Base-by-base conservation (phyloP, 2,329 filamentous ascomycete genomes). In the Xylaria multiplex region DNA sequence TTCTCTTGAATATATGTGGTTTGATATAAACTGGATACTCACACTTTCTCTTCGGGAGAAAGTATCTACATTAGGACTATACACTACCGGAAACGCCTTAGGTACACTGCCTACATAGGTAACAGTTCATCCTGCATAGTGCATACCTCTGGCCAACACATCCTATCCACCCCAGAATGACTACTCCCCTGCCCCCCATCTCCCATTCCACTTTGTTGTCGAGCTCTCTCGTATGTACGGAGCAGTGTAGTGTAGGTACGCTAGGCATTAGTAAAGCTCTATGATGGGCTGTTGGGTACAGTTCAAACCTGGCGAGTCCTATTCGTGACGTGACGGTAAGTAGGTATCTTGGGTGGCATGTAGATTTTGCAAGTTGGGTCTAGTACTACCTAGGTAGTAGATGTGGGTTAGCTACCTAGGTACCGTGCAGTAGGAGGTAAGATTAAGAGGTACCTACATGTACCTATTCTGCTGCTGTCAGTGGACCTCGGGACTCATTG, bases 51-150 rank as follows among this genome's bases (percentile, higher is more conserved):
- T 14, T 40, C 11, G 13, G 4, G 4, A 40, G 37, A 40, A 40
- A 40, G 37, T 40, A 40, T 11, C 37, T 40, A 40, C 6, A 40
- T 40, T 40, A 14, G 37, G 37, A 40, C 14, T 40, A 40, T 40
- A 40, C 37, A 40, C 11, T 37, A 37, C 35, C 35, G 11, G 35
- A 37, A 37, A 37, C 35, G 35, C 35, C 35, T 40, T 40, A 40
- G 37, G 37, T 14, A 50, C 43, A 50, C 43, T 55, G 35, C 22
- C 11, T 42, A 45, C 6, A 27, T 19, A 32, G 43, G 43, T 45
- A 57, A 68, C 66, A 66, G 52, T 66, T 69, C 66, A 69, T 64
- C 64, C 14, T 66, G 66, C 53, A 55, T 40, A 19, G 52, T 53
- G 32, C 59, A 66, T 68, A 54, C 54, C 27, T 27, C 27, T 19